These are phyloP conservation scores for Prasinococcaceae sp. DNA, from an alignment of 139 green algal species.

Conservation along the genomic window DNA sequence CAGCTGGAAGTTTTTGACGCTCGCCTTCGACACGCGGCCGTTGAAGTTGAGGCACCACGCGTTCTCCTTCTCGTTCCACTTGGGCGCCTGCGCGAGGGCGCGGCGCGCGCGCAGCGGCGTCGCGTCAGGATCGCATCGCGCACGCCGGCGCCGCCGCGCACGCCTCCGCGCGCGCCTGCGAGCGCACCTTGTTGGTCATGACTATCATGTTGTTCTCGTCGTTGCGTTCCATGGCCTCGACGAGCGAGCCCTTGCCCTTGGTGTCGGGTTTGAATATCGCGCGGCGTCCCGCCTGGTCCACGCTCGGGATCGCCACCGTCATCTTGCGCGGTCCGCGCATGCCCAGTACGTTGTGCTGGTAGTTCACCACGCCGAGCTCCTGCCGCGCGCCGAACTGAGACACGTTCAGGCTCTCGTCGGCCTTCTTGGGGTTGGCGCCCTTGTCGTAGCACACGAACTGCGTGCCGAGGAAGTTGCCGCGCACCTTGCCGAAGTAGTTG, in stretches of 20 bases:
- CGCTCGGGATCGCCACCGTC: constrained; percentile 47
- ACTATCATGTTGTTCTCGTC: constrained; percentile 6
- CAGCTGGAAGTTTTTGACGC: constrained; percentile 98
- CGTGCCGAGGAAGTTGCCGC: constrained; percentile 86
- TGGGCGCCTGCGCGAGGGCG: constrained; percentile 62
- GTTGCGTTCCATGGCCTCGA: background rate
- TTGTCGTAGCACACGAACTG: constrained; percentile 74
- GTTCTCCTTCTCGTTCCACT: constrained; percentile 76
- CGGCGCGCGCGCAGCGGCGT: background rate
- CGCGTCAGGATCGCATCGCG: background rate
- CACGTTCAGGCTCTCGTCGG: background rate
- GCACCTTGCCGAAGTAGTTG: constrained; percentile 63
- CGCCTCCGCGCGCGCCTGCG: constrained; percentile 6
- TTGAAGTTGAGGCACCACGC: constrained; percentile 99
- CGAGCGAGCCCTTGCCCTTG: background rate
- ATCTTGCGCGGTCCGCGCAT: constrained; percentile 80
- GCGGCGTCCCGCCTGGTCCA: constrained; percentile 18
- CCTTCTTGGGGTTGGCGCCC: constrained; percentile 31
- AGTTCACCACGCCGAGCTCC: constrained; percentile 62
- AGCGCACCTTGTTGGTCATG: background rate
- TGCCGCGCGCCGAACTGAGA: background rate
- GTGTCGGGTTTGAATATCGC: constrained; percentile 1
- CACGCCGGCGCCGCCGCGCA: background rate
- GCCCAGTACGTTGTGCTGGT: constrained; percentile 86
- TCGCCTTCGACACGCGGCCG: constrained; percentile 88